These are phyloP conservation scores for Sedum album DNA, from an alignment of 164 flowering plant genomes.

Conservation along the genomic window DNA sequence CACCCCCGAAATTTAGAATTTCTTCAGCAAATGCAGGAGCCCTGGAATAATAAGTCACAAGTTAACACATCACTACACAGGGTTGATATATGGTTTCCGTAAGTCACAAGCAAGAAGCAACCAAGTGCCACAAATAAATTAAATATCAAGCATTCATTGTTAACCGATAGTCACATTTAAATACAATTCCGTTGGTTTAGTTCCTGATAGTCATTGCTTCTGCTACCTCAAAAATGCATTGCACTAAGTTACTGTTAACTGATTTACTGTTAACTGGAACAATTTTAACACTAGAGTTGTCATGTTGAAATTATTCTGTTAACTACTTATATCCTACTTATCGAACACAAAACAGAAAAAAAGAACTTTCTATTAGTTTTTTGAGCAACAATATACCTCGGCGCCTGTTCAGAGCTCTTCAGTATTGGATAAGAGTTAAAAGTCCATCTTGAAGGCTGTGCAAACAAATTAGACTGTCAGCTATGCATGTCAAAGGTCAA, in stretches of 20 bases:
- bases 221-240: no score
- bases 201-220: no score
- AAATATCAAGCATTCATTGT: not conserved
- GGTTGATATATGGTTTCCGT: not conserved
- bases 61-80: not conserved
- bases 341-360: not conserved
- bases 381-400: constrained; percentile 41
- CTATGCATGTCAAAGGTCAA: not conserved
- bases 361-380: not conserved
- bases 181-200: no score
- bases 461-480: constrained; percentile 12
- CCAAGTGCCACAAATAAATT: not conserved
- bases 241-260: no score
- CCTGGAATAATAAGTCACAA: constrained; percentile 28
- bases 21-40: constrained; percentile 77
- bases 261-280: no score
- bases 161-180: no score
- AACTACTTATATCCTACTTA: not conserved
- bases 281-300: no score
- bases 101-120: not conserved
- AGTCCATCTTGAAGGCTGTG: constrained; percentile 85
- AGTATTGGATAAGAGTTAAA: constrained; percentile 77
- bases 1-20: constrained; percentile 37
- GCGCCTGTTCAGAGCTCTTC: constrained; percentile 74
- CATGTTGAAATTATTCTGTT: no score